Evolutionary conservation across 176 grass and related monocot genomes (phyloP), one percentile per base, ranked within the genome.

Genomic region (Saccharum spontaneum): DNA sequence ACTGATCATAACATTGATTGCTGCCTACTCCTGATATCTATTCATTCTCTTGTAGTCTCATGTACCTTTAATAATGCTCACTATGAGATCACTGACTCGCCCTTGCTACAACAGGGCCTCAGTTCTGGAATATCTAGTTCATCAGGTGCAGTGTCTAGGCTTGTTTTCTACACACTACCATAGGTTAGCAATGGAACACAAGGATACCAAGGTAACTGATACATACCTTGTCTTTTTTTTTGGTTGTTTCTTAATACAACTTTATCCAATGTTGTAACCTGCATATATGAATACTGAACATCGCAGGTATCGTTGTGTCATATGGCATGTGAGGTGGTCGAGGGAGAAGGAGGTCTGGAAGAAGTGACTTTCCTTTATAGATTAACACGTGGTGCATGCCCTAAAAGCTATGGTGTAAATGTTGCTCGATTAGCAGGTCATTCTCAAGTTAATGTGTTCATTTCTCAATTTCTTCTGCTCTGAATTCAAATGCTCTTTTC

Each of bases 321-420:
- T 86, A 98, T 95, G 96, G 96, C 89, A 86, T 98, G 96, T 38
- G 43, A 95, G 84, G 84, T 98, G 75, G 87, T 87, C 7, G 87
- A 69, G 16, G 90, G 90, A 44, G 91, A 85, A 89, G 85, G 74
- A 59, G 93, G 91, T 57, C 68, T 94, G 82, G 93, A 98, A 89
- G 89, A 95, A 94, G 93, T 98, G 40, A 92, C 91, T 78, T 95
- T 98, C 59, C 91, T 98, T 67, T 98, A 95, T 76, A 89, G 83
- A 37, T 87, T 98, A 73, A 89, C 91, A 67, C 61, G 83, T 81
- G 91, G 96, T 83, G 91, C 89, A 80, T 98, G 96, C 75, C 96
- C 96, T 84, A 98, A 98, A 92, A 98, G 96, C 86, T 98, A 98
- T 67, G 93, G 96, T 89, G 88, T 98, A 75, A 98, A 98, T 89